Percentiles rank a stretch among this genome's conserved stretches.
These are phyloP conservation scores for Trametes cingulata DNA, from an alignment of 768 basidiomycete species.

Conservation along the genomic window DNA sequence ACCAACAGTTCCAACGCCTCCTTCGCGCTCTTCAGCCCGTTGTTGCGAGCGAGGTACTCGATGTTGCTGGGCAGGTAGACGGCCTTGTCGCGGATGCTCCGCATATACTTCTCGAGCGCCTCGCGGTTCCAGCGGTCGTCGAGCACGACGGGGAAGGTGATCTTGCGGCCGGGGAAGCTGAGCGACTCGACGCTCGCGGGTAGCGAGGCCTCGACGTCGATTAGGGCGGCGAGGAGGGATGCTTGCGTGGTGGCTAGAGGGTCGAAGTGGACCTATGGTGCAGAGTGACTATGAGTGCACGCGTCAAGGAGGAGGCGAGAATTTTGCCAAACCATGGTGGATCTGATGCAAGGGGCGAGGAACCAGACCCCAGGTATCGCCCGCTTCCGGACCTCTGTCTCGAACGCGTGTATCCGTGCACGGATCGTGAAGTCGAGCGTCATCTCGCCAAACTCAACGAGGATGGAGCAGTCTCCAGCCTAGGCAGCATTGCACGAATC, in stretches of 20 bases:
- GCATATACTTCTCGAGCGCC: conserved; percentile 59
- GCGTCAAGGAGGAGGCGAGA: neutral
- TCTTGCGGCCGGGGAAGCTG: conserved; percentile 50
- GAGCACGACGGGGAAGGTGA: conserved; percentile 63
- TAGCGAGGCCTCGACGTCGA: conserved; percentile 40
- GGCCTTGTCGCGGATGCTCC: conserved; percentile 52
- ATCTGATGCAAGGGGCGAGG: conserved; percentile 57
- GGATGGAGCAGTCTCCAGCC: conserved; percentile 65
- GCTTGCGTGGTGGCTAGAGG: conserved; percentile 42
- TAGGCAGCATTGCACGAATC: conserved; percentile 23
- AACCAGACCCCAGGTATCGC: conserved; percentile 39
- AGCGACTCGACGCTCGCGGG: conserved; percentile 42
- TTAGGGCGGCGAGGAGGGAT: conserved; percentile 43
- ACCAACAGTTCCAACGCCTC: conserved; percentile 50
- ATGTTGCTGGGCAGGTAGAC: conserved; percentile 71
- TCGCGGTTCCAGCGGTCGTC: conserved; percentile 60
- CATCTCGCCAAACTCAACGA: conserved; percentile 64
- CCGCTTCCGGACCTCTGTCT: conserved; percentile 38
- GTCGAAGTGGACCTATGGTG: conserved; percentile 51
- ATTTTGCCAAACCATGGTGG: conserved; percentile 57
- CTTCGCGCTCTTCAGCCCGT: conserved; percentile 47
- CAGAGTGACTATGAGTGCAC: neutral
- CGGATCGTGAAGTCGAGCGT: conserved; percentile 52
- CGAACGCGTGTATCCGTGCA: conserved; percentile 59
- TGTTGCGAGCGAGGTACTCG: conserved; percentile 64